Evolutionary conservation across 306 rosid species (phyloP), one percentile per base, ranked within the genome.

Genomic region (Inga leiocalycina): DNA sequence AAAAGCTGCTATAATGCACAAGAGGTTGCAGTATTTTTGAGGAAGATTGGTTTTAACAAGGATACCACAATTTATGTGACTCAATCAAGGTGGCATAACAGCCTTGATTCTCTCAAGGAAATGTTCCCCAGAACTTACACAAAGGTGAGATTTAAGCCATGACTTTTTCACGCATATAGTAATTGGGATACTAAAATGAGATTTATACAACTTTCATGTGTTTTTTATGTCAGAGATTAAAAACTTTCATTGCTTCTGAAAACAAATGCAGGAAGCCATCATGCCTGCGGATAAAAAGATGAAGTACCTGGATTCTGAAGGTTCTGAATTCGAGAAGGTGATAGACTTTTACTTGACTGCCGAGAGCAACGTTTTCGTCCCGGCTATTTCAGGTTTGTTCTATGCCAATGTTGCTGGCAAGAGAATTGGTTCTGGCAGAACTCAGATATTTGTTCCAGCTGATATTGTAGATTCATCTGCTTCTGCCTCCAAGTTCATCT

Each of bases 351-450:
- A 94, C 41, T 76, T 94, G 30, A 92, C 97, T 75, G 80, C 97
- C 9, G 88, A 92, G 74, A 92, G 98, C 34, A 92, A 94, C 77
- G 96, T 90, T 34, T 97, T 94, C 8, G 92, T 94, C 17, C 99
- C 99, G 24, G 98, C 99, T 48, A 91, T 97, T 87, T 97, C 98
- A 2, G 99, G 98, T 46, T 90, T 97, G 69, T 94, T 97, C 79
- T 97, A 97, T 46, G 93, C 98, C 7, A 97, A 94, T 54, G 98
- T 97, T 41, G 99, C 95, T 6, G 99, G 99, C 48, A 94, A 97
- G 85, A 94, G 99, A 86, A 92, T 97, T 54, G 94, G 89, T 27
- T 82, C 90, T 27, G 91, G 99, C 34, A 91, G 89, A 89, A 91
- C 92, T 22, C 92, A 94, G 85, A 92, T 94, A 78, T 78, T 94